Evolutionary conservation across 805 yeast genomes (phyloP).

Genomic region (Pichia deserticola): DNA sequence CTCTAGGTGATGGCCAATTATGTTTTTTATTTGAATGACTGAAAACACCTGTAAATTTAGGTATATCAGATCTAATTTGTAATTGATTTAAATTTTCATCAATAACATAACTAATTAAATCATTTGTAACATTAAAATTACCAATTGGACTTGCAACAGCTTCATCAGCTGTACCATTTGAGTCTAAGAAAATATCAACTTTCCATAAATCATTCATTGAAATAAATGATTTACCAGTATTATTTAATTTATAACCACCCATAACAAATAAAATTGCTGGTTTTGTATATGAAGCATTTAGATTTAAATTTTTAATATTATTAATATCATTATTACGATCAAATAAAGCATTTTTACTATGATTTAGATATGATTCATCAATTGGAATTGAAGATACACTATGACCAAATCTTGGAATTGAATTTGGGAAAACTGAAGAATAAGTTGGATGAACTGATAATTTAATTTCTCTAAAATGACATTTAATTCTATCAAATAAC

Average conservation of each 20-base stretch:
- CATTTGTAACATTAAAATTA: slow-evolving; percentile 18
- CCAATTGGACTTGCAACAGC: slow-evolving; percentile 27
- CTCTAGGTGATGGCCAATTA: slow-evolving; percentile 28
- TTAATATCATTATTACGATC: not conserved
- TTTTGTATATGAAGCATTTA: slow-evolving; percentile 1
- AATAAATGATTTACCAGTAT: slow-evolving; percentile 22
- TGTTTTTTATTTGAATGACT: slow-evolving; percentile 14
- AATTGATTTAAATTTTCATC: slow-evolving; percentile 15
- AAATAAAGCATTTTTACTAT: not conserved
- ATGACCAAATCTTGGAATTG: slow-evolving; percentile 30
- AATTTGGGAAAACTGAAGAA: slow-evolving; percentile 19
- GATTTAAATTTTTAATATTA: too few species aligned
- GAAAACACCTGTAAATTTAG: slow-evolving; percentile 20
- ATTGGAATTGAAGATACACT: slow-evolving; percentile 17
- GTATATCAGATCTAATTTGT: slow-evolving; percentile 2
- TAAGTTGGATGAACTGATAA: slow-evolving; percentile 25
- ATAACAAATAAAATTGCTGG: slow-evolving; percentile 35
- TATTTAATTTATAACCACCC: slow-evolving; percentile 42
- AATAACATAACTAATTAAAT: slow-evolving; percentile 14
- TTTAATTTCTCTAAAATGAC: slow-evolving; percentile 42
- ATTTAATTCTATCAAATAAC: slow-evolving; percentile 46
- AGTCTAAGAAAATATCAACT: slow-evolving; percentile 29
- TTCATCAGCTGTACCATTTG: slow-evolving; percentile 24
- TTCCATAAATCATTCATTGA: slow-evolving; percentile 30
- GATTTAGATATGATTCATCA: slow-evolving; percentile 14